Conservation (phyloP, 805 yeast genomes). For the Wickerhamiella nectarea region DNA sequence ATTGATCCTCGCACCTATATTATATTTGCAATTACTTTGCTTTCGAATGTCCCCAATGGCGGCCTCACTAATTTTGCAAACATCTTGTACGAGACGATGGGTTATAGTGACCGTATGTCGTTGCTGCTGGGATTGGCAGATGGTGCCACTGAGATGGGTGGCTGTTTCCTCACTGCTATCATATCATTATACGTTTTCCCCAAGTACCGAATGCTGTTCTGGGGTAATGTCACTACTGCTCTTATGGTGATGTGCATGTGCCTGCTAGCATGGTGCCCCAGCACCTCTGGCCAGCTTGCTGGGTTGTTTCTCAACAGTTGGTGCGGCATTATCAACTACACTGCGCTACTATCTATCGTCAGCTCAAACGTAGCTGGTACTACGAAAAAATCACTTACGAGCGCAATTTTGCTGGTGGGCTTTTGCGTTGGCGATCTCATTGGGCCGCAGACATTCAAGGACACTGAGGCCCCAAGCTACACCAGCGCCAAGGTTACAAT, state of each 20-base stretch:
- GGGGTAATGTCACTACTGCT: constrained; percentile 40
- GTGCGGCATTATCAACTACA: constrained; percentile 21
- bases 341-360: constrained; percentile 8
- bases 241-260: constrained; percentile 34
- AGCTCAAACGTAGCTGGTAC: constrained; percentile 52
- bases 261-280: constrained; percentile 33
- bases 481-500: constrained; percentile 41
- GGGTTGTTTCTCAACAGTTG: constrained; percentile 29
- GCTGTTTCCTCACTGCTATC: constrained; percentile 11
- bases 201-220: constrained; percentile 13
- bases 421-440: constrained; percentile 56
- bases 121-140: constrained; percentile 31
- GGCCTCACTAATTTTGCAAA: constrained; percentile 38
- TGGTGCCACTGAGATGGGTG: constrained; percentile 31
- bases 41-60: constrained; percentile 40
- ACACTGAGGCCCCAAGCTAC: constrained; percentile 44
- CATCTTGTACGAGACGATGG: constrained; percentile 31
- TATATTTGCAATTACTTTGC: constrained; percentile 29
- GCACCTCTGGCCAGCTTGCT: constrained; percentile 28
- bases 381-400: constrained; percentile 52
- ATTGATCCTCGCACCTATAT: constrained; percentile 39
- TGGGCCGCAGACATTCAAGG: constrained; percentile 59
- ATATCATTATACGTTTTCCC: constrained; percentile 11
- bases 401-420: constrained; percentile 45
- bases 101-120: constrained; percentile 20